phyloP scores from a whole-genome alignment of 2,329 filamentous ascomycete species.

The Colletotrichum cereale region DNA sequence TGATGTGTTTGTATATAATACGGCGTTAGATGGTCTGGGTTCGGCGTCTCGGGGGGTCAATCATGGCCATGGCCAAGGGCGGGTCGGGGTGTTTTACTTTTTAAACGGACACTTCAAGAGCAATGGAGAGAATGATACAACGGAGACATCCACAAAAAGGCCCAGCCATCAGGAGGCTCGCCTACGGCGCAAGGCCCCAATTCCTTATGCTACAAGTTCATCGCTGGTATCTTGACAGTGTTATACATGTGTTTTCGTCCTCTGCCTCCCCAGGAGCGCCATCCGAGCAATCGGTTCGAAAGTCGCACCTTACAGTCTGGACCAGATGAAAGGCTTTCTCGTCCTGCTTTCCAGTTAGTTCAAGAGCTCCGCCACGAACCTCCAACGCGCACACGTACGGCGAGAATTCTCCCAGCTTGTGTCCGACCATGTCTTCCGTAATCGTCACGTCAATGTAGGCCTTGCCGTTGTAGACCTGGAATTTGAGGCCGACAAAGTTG shows the following conservation, averaged over 20 bases:
- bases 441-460: conserved; percentile 84
- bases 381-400: conserved; percentile 69
- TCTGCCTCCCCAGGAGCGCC: background rate
- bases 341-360: conserved; percentile 55
- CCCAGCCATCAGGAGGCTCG: conserved; percentile 6
- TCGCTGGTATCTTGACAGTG: conserved; percentile 38
- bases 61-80: conserved; percentile 8
- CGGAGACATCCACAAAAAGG: conserved; percentile 1
- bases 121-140: conserved; percentile 8
- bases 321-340: conserved; percentile 69
- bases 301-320: conserved; percentile 28
- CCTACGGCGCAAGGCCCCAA: conserved; percentile 27
- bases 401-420: conserved; percentile 94
- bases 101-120: conserved; percentile 4
- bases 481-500: conserved; percentile 90
- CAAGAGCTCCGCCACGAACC: background rate
- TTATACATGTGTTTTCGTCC: conserved; percentile 34
- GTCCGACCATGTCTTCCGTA: conserved; percentile 96
- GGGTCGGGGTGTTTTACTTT: background rate
- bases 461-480: conserved; percentile 94
- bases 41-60: conserved; percentile 35
- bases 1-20: conserved; percentile 31
- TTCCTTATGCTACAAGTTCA: conserved; percentile 29
- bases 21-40: conserved; percentile 31
- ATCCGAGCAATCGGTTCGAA: background rate